phyloP scores from a whole-genome alignment of 2,329 filamentous ascomycete genomes.

The Hypoxylon sp. region DNA sequence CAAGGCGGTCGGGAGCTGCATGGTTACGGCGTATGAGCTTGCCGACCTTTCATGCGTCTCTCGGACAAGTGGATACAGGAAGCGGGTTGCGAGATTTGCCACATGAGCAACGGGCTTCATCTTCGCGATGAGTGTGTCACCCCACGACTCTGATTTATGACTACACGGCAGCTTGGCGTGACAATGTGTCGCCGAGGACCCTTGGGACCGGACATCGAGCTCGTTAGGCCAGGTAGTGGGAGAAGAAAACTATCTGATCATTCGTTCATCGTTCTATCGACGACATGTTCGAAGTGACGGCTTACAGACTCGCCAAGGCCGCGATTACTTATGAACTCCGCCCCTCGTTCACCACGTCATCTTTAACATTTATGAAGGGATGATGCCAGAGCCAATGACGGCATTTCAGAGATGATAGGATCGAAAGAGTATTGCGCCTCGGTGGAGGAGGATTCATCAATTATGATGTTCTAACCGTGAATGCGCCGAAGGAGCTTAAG shows the following conservation, averaged over 20 bases:
- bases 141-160: neutral
- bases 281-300: neutral
- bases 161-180: neutral
- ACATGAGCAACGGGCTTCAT: neutral
- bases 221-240: neutral
- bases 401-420: neutral
- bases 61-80: neutral
- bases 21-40: neutral
- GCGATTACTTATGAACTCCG: neutral
- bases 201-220: neutral
- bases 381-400: conserved; percentile 1
- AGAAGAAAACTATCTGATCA: neutral
- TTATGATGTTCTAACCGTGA: neutral
- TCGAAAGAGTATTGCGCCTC: neutral
- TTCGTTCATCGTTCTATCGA: neutral
- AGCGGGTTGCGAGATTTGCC: neutral
- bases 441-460: neutral
- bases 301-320: conserved; percentile 9
- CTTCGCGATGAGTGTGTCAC: neutral
- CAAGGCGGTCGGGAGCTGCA: neutral
- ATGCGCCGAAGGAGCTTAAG: conserved; percentile 2
- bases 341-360: conserved; percentile 9
- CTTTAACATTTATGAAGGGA: neutral
- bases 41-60: neutral
- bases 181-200: neutral